Percentiles rank a stretch among this genome's conserved stretches.
phyloP scores from a whole-genome alignment of 2,329 filamentous ascomycete genomes.

The Camptophora hylomeconis region DNA sequence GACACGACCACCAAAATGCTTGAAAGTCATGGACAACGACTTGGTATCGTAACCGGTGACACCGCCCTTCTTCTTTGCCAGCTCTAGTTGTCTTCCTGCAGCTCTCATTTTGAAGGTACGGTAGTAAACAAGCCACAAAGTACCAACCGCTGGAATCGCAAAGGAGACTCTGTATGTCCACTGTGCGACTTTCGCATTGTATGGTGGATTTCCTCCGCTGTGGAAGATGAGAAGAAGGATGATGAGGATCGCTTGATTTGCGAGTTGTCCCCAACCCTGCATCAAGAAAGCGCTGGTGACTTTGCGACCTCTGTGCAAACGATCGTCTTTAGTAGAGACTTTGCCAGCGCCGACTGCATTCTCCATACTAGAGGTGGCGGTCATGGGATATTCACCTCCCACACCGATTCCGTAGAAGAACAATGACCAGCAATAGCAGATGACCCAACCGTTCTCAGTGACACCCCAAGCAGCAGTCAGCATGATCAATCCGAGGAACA shows the following conservation, averaged over 20 bases:
- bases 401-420: slow-evolving; percentile 72
- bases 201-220: slow-evolving; percentile 61
- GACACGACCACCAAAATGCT: slow-evolving; percentile 73
- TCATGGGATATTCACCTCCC: slow-evolving; percentile 63
- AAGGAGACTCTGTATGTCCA: slow-evolving; percentile 90
- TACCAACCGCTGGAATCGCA: slow-evolving; percentile 78
- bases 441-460: slow-evolving; percentile 84
- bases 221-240: slow-evolving; percentile 79
- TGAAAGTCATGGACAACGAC: slow-evolving; percentile 65
- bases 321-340: slow-evolving; percentile 80
- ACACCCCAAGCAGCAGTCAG: slow-evolving; percentile 82
- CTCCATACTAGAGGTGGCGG: slow-evolving; percentile 88
- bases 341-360: slow-evolving; percentile 75
- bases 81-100: slow-evolving; percentile 67
- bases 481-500: slow-evolving; percentile 88
- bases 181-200: slow-evolving; percentile 64
- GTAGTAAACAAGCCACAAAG: slow-evolving; percentile 91
- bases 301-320: slow-evolving; percentile 88
- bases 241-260: slow-evolving; percentile 86
- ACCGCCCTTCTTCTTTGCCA: slow-evolving; percentile 71
- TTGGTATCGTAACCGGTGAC: slow-evolving; percentile 89
- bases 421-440: slow-evolving; percentile 88
- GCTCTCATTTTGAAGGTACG: slow-evolving; percentile 89
- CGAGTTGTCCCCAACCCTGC: slow-evolving; percentile 95
- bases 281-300: slow-evolving; percentile 94